A percentile compares a stretch with the other conserved stretches of the same genome.
Evolutionary conservation across 148 eudicot genomes (phyloP).

Genomic region (Selenicereus undatus): DNA sequence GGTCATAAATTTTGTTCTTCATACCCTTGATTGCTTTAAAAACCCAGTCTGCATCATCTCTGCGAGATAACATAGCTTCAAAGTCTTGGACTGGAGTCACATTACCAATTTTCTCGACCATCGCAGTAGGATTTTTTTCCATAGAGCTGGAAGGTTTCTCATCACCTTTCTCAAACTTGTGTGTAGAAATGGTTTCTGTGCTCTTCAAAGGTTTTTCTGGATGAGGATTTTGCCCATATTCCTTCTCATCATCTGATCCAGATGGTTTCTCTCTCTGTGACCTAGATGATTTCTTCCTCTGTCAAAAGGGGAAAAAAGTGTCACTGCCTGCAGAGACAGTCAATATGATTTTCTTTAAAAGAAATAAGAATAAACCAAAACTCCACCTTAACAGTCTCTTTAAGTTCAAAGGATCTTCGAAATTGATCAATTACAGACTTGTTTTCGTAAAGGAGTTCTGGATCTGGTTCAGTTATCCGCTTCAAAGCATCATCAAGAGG

Average conservation of each 20-base stretch:
- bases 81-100: constrained; percentile 74
- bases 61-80: constrained; percentile 86
- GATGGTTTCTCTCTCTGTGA: constrained; percentile 60
- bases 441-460: constrained; percentile 57
- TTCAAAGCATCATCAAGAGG: constrained; percentile 82
- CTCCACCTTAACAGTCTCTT: constrained; percentile 76
- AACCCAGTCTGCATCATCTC: constrained; percentile 84
- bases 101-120: constrained; percentile 61
- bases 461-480: constrained; percentile 71
- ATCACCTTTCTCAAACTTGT: constrained; percentile 52
- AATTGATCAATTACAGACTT: constrained; percentile 63
- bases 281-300: constrained; percentile 81
- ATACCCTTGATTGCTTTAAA: constrained; percentile 63
- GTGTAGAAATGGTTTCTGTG: constrained; percentile 35
- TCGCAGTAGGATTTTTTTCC: constrained; percentile 36
- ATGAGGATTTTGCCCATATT: constrained; percentile 28
- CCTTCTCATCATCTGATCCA: constrained; percentile 61
- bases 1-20: constrained; percentile 53
- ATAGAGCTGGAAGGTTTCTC: constrained; percentile 36
- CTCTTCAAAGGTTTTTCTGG: constrained; percentile 32
- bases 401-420: constrained; percentile 63
- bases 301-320: constrained; percentile 18
- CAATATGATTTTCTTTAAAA: background rate
- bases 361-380: background rate
- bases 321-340: constrained; percentile 11